A percentile compares a stretch with the other conserved stretches of the same genome.
Evolutionary conservation across 768 basidiomycete genomes (phyloP).

Genomic region (Russula emetica): DNA sequence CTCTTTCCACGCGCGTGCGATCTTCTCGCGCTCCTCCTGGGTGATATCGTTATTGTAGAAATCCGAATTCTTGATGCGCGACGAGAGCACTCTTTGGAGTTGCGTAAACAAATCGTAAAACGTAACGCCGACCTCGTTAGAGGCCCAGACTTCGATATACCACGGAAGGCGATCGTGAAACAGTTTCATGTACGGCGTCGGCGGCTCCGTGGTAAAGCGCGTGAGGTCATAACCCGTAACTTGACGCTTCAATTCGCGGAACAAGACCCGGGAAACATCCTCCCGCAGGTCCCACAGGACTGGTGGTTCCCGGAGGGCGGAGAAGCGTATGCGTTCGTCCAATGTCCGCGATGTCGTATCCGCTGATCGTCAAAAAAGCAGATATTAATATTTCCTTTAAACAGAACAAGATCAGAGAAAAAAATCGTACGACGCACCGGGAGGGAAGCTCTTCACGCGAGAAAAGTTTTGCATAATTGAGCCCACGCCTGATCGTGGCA

Average conservation of each 20-base stretch:
- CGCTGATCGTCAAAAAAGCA: not conserved
- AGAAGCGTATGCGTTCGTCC: constrained; percentile 33
- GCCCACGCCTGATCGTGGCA: constrained; percentile 30
- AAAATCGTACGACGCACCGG: constrained; percentile 13
- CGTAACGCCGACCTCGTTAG: constrained; percentile 51
- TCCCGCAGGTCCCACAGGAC: constrained; percentile 50
- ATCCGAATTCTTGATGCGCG: constrained; percentile 47
- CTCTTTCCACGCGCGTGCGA: constrained; percentile 44
- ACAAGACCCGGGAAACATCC: constrained; percentile 39
- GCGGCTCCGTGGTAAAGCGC: constrained; percentile 51
- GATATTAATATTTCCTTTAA: not conserved
- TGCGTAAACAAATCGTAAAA: constrained; percentile 51
- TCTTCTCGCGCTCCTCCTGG: constrained; percentile 40
- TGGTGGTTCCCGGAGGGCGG: constrained; percentile 34
- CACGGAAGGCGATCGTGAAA: constrained; percentile 58
- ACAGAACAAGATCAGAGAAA: not conserved
- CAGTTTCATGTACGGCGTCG: constrained; percentile 48
- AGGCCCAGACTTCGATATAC: constrained; percentile 55
- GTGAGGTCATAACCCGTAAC: constrained; percentile 49
- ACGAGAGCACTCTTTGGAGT: constrained; percentile 42
- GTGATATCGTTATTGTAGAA: constrained; percentile 57
- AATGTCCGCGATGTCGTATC: constrained; percentile 27
- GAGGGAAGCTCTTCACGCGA: constrained; percentile 29
- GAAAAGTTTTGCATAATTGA: constrained; percentile 28
- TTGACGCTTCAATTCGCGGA: constrained; percentile 44